Percentiles rank a stretch among this genome's conserved stretches.
Evolutionary conservation across 2,329 filamentous ascomycete species (phyloP).

Genomic region (Cercospora brassicicola): DNA sequence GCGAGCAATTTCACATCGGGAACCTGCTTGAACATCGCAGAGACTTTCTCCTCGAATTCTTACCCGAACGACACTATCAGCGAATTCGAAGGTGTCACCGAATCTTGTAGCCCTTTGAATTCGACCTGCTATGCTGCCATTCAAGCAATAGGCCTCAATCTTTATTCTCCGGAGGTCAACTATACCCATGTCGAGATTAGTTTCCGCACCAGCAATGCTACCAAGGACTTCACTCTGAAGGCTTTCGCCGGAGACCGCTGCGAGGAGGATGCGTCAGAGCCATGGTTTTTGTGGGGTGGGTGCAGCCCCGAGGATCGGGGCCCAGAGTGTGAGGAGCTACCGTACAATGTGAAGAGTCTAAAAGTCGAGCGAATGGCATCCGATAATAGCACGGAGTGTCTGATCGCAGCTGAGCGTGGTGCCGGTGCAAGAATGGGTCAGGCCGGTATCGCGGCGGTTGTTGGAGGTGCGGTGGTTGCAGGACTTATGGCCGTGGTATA

Average conservation of each 20-base stretch:
- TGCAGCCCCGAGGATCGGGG: background rate
- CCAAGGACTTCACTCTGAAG: background rate
- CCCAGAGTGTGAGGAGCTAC: background rate
- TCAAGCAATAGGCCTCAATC: background rate
- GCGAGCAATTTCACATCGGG: background rate
- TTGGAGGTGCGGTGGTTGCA: background rate
- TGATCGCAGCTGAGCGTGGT: background rate
- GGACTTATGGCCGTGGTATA: background rate
- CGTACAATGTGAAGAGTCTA: slow-evolving; percentile 4
- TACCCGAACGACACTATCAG: background rate
- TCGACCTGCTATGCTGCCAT: background rate
- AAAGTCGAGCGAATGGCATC: background rate
- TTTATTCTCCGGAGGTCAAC: background rate
- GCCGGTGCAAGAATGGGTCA: background rate
- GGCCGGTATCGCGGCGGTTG: background rate
- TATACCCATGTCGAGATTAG: background rate
- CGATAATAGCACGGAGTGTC: background rate
- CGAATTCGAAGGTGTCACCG: background rate
- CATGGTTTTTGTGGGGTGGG: slow-evolving; percentile 2
- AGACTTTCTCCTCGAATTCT: background rate
- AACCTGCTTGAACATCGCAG: background rate
- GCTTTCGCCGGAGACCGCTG: background rate
- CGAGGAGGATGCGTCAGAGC: background rate
- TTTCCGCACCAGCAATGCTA: background rate
- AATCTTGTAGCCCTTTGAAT: background rate